Conservation (phyloP, 768 basidiomycete genomes). For the Russula olivacea region DNA sequence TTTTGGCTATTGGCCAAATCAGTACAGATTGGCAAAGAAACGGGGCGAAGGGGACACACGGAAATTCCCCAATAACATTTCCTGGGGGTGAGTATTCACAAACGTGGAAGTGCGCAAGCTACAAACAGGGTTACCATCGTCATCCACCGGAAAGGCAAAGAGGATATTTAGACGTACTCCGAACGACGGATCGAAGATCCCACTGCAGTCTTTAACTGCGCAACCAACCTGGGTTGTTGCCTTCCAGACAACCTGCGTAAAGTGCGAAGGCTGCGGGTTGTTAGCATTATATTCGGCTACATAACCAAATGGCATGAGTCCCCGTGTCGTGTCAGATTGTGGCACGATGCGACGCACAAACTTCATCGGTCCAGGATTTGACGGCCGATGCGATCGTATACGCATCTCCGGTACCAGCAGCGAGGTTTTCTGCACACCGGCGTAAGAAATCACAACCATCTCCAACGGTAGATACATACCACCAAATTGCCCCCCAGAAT, state of each 20-base stretch:
- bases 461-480: slow-evolving; percentile 34
- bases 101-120: slow-evolving; percentile 56
- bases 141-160: not conserved
- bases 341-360: slow-evolving; percentile 38
- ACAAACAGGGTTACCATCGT: slow-evolving; percentile 9
- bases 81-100: slow-evolving; percentile 65
- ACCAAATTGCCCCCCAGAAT: slow-evolving; percentile 62
- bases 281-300: slow-evolving; percentile 50
- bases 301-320: not conserved
- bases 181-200: slow-evolving; percentile 48
- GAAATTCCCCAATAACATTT: slow-evolving; percentile 57
- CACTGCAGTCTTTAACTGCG: slow-evolving; percentile 45
- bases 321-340: not conserved
- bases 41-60: slow-evolving; percentile 38
- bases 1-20: slow-evolving; percentile 28
- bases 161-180: slow-evolving; percentile 39
- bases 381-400: slow-evolving; percentile 49
- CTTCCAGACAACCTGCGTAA: slow-evolving; percentile 78
- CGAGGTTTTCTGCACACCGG: slow-evolving; percentile 55
- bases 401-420: slow-evolving; percentile 56
- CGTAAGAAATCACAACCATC: not conserved
- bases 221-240: slow-evolving; percentile 57
- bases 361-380: slow-evolving; percentile 63
- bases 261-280: slow-evolving; percentile 59
- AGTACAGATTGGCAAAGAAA: not conserved